phyloP scores from a whole-genome alignment of 805 yeast species.

The Kuraishia capsulata region DNA sequence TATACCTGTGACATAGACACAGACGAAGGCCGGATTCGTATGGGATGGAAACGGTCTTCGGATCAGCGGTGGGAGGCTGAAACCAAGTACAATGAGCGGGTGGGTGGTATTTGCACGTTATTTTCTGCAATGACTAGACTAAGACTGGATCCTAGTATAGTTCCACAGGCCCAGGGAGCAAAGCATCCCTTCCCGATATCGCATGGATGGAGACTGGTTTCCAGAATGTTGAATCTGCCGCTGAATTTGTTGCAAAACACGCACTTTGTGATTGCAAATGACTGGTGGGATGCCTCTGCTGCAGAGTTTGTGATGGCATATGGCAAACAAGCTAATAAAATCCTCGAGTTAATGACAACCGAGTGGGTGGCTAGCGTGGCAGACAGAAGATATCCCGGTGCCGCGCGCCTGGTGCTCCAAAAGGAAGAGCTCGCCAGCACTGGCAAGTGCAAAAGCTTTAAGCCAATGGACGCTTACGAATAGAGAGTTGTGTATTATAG shows the following conservation, averaged over 20 bases:
- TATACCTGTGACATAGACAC: constrained; percentile 68
- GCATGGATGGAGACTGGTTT: constrained; percentile 62
- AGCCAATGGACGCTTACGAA: constrained; percentile 25
- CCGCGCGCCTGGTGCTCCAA: constrained; percentile 63
- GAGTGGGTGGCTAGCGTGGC: constrained; percentile 46
- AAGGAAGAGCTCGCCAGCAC: constrained; percentile 68
- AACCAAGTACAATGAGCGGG: constrained; percentile 70
- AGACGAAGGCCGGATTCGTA: constrained; percentile 67
- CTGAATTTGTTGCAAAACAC: constrained; percentile 44
- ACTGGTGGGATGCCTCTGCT: constrained; percentile 92
- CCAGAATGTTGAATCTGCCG: constrained; percentile 59
- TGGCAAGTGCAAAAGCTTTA: constrained; percentile 36
- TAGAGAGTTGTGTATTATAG: neutral
- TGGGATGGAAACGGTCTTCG: constrained; percentile 75
- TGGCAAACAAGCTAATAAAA: constrained; percentile 63
- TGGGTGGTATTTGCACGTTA: constrained; percentile 77
- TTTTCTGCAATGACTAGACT: constrained; percentile 68
- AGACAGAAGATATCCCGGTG: constrained; percentile 57
- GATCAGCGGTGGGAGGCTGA: constrained; percentile 50
- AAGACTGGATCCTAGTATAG: constrained; percentile 14
- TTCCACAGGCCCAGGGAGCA: constrained; percentile 10
- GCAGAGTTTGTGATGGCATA: constrained; percentile 42
- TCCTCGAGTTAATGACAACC: constrained; percentile 36
- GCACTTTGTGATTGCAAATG: constrained; percentile 62
- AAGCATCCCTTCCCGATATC: constrained; percentile 48